A percentile compares a stretch with the other conserved stretches of the same genome.
phyloP scores from a whole-genome alignment of 169 alveolate species.

The Plasmodium vinckei region DNA sequence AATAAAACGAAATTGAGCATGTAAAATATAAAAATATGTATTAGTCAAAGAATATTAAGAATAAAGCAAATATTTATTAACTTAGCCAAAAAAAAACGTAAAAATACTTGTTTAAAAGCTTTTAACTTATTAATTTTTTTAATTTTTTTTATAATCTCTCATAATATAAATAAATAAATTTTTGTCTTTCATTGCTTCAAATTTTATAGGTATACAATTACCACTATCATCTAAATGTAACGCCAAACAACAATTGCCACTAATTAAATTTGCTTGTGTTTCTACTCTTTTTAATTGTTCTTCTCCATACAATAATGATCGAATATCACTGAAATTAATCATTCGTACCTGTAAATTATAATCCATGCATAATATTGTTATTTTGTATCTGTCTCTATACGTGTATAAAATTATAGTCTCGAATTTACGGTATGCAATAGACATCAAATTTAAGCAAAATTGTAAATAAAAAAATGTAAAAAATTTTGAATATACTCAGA shows the following conservation, averaged over 20 bases:
- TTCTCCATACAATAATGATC: slow-evolving; percentile 85
- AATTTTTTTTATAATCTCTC: slow-evolving; percentile 80
- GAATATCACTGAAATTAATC: slow-evolving; percentile 83
- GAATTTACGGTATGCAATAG: too few species aligned
- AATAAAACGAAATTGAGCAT: too few species aligned
- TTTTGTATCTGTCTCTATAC: too few species aligned
- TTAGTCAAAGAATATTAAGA: not conserved
- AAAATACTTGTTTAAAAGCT: slow-evolving; percentile 39
- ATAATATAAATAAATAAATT: slow-evolving; percentile 82
- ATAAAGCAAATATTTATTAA: slow-evolving; percentile 20
- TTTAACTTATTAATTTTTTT: slow-evolving; percentile 29
- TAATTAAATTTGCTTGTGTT: slow-evolving; percentile 85
- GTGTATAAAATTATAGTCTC: too few species aligned
- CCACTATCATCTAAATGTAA: slow-evolving; percentile 89
- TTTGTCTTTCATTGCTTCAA: slow-evolving; percentile 86
- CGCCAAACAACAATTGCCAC: slow-evolving; percentile 87
- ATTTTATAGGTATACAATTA: slow-evolving; percentile 89
- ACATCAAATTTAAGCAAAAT: too few species aligned
- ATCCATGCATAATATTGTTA: not conserved
- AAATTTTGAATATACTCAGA: not conserved
- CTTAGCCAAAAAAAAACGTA: slow-evolving; percentile 25
- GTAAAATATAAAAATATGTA: not conserved
- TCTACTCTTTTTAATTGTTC: slow-evolving; percentile 89
- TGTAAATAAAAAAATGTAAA: too few species aligned
- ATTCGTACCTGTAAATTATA: slow-evolving; percentile 80